Evolutionary conservation across 2,329 filamentous ascomycete species (phyloP), one percentile per base, ranked within the genome.

Genomic region (Zalaria sp.): DNA sequence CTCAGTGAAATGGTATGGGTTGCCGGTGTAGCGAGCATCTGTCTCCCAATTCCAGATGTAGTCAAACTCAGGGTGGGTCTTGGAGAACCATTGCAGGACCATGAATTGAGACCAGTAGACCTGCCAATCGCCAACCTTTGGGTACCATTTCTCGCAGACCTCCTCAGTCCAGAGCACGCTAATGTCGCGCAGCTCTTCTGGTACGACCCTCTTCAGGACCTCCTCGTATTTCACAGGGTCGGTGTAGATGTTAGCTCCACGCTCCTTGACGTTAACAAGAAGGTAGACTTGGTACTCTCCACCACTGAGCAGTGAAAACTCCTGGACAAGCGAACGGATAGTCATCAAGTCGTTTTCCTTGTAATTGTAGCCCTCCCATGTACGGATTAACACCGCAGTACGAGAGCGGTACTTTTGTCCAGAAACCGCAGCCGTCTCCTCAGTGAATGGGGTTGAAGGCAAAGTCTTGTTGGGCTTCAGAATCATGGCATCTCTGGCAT

Each of bases 1-100:
- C 50, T 80, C 72, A 35, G 86, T 73, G 49, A 89, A 75, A 51
- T 89, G 80, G 59, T 89, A 88, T 62, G 87, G 79, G 48, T 91
- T 83, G 5, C 84, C 84, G 0, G 79, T 85, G 54, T 82, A 81
- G 38, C 85, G 73, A 28, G 81, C 78, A 54, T 91, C 83, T 62
- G 86, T 83, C 56, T 91, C 85, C 83, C 83, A 88, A 57, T 89
- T 88, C 83, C 84, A 69, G 50, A 86, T 71, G 52, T 75, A 86
- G 50, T 88, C 81, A 49, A 83, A 91, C 52, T 89, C 77, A 0
- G 82, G 82, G 52, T 86, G 79, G 39, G 81, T 79, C 52, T 81
- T 72, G 44, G 75, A 75, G 55, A 88, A 87, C 60, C 79, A 80
- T 55, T 87, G 83, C 2, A 87, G 69, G 4, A 81, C 79, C 49